A percentile compares a stretch with the other conserved stretches of the same genome.
Evolutionary conservation across 2,329 filamentous ascomycete species (phyloP).

Genomic region (Calonectria leucothoes): DNA sequence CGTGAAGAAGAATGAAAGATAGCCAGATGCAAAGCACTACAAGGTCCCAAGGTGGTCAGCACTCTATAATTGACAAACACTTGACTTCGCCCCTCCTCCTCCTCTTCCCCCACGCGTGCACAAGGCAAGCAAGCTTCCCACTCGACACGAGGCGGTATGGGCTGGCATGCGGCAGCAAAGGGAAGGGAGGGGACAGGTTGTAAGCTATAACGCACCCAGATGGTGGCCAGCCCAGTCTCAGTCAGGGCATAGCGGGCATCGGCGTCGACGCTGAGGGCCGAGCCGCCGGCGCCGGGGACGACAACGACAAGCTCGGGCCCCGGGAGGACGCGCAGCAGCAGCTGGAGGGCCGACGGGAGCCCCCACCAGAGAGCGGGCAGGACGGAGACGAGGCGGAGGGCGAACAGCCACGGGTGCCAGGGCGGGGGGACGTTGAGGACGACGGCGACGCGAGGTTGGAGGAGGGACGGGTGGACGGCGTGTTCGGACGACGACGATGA

Average conservation of each 20-base stretch:
- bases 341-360: conserved; percentile 74
- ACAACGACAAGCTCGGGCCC: conserved; percentile 45
- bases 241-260: conserved; percentile 60
- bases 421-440: conserved; percentile 77
- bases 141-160: background rate
- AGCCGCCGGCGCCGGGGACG: conserved; percentile 35
- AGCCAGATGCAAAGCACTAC: conserved; percentile 80
- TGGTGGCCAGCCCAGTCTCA: conserved; percentile 77
- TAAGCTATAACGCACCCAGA: conserved; percentile 70
- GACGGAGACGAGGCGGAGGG: conserved; percentile 78
- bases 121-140: background rate
- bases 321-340: conserved; percentile 72
- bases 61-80: conserved; percentile 7
- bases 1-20: conserved; percentile 85
- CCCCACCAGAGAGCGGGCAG: conserved; percentile 79
- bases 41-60: conserved; percentile 16
- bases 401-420: conserved; percentile 80
- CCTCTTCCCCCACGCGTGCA: background rate
- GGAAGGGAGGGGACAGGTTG: background rate
- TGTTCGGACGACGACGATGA: background rate
- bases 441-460: conserved; percentile 83
- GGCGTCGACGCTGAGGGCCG: conserved; percentile 33
- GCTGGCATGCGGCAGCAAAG: background rate
- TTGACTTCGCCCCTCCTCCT: too few species aligned
- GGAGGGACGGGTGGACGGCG: conserved; percentile 55